Base-by-base conservation (phyloP, 106 monocot species). In the Gastrodia elata region DNA sequence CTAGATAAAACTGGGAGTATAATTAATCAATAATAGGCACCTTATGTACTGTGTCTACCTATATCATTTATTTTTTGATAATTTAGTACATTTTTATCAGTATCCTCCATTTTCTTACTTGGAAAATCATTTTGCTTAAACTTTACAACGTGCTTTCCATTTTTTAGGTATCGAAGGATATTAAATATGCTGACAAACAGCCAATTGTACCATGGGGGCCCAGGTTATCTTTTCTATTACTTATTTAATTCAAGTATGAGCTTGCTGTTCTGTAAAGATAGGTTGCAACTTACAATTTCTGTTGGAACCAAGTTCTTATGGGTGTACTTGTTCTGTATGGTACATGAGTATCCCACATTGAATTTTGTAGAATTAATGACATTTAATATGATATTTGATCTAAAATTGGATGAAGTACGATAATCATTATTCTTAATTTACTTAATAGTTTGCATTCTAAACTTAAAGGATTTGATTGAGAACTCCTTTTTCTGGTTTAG, bases 151-250 rank as follows among this genome's bases (percentile, higher is more conserved):
- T 61, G 13, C 14, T 32, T 13, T 32, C 8, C 30, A 61, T 61
- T 57, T 70, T 77, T 61, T 67, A 94, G 94, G 94, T 94, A 28
- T 91, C 94, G 2, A 91, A 94, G 83, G 94, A 94, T 82, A 89
- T 94, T 70, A 94, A 89, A 76, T 94, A 83, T 91, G 94, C 95
- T 74, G 95, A 95, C 79, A 89, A 95, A 41, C 87, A 87, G 18
- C 95, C 95, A 64, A 81, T 95, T 71, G 82, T 95, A 41, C 89
- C 95, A 41, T 95, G 95, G 95, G 91, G 87, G 24, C 95, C 95
- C 2, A 95, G 95, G 95, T 95, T 81, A 61, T 58, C 40, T 40
- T 52, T 73, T 82, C 1, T 39, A 35, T 38, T 68, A 5, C 8
- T 68, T 38, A 68, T 40, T 7, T 69, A 40, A 22, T 69, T 39